Conservation (phyloP, 148 eudicot species). For the Suaeda aralocaspica region DNA sequence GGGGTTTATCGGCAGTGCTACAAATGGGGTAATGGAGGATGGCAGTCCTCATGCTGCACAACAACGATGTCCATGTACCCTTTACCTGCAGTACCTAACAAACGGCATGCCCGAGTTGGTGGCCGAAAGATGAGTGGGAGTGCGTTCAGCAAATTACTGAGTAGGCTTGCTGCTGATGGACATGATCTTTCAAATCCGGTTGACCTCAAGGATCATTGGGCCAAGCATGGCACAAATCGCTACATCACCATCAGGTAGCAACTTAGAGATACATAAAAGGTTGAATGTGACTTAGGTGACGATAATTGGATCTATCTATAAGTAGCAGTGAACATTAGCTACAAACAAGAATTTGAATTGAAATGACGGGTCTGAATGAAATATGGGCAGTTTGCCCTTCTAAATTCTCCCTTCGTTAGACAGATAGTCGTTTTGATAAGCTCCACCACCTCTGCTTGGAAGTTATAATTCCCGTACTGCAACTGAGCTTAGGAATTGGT, state of each 20-base stretch:
- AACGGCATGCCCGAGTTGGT: conserved; percentile 82
- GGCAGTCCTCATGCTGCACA: conserved; percentile 98
- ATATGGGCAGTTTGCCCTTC: neutral
- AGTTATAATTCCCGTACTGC: neutral
- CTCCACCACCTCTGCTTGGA: neutral
- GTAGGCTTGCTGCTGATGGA: conserved; percentile 79
- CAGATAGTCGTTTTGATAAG: neutral
- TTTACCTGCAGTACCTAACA: conserved; percentile 75
- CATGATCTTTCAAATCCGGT: conserved; percentile 78
- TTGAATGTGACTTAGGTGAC: conserved; percentile 12
- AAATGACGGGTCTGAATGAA: conserved; percentile 4
- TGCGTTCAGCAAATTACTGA: conserved; percentile 76
- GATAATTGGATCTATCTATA: conserved; percentile 9
- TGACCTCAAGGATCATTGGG: conserved; percentile 89
- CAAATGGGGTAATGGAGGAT: conserved; percentile 98
- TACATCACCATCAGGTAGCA: conserved; percentile 83
- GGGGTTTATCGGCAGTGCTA: conserved; percentile 80
- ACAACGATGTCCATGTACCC: conserved; percentile 81
- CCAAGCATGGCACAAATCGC: conserved; percentile 95
- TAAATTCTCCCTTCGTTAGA: neutral
- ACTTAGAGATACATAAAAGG: neutral
- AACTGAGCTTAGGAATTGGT: conserved; percentile 12
- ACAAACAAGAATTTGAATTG: neutral
- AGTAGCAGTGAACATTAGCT: neutral
- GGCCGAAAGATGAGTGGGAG: conserved; percentile 97